A percentile compares a stretch with the other conserved stretches of the same genome.
Conservation (phyloP, 495 filamentous ascomycete genomes). For the Penicillium pancosmium region DNA sequence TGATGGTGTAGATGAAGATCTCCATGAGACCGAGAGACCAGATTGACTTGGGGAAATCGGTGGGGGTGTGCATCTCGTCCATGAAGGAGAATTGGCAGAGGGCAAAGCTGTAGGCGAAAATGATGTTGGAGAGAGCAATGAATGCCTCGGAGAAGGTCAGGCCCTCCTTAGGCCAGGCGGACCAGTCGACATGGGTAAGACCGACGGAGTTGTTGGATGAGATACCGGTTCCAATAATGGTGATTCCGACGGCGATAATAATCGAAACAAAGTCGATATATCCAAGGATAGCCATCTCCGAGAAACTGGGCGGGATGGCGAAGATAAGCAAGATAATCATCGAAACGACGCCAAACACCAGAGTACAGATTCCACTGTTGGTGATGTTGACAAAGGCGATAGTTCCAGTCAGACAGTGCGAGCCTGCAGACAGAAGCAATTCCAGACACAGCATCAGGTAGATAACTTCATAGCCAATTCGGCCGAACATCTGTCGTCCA, state of each 20-base stretch:
- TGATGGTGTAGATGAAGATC: slow-evolving; percentile 64
- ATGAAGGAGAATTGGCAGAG: slow-evolving; percentile 69
- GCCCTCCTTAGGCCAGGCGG: slow-evolving; percentile 27
- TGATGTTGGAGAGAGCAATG: slow-evolving; percentile 65
- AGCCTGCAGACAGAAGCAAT: slow-evolving; percentile 65
- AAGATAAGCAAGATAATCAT: slow-evolving; percentile 58
- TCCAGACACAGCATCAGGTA: slow-evolving; percentile 58
- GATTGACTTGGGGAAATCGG: slow-evolving; percentile 61
- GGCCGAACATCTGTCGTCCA: slow-evolving; percentile 48
- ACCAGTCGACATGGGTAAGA: slow-evolving; percentile 32
- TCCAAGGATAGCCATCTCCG: slow-evolving; percentile 54
- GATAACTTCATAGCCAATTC: slow-evolving; percentile 58
- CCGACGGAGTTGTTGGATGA: slow-evolving; percentile 34
- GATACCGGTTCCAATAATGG: slow-evolving; percentile 62
- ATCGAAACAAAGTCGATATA: slow-evolving; percentile 65
- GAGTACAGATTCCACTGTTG: slow-evolving; percentile 57
- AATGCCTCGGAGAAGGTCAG: slow-evolving; percentile 37
- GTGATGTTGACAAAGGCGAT: slow-evolving; percentile 65
- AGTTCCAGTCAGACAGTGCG: slow-evolving; percentile 67
- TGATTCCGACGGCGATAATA: slow-evolving; percentile 61
- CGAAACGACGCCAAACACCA: slow-evolving; percentile 62
- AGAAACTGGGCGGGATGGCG: slow-evolving; percentile 56
- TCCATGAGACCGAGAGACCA: slow-evolving; percentile 57
- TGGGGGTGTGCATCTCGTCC: slow-evolving; percentile 67
- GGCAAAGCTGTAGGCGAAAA: slow-evolving; percentile 63